phyloP scores from a whole-genome alignment of 495 filamentous ascomycete species.

The Neurospora sublineolata region DNA sequence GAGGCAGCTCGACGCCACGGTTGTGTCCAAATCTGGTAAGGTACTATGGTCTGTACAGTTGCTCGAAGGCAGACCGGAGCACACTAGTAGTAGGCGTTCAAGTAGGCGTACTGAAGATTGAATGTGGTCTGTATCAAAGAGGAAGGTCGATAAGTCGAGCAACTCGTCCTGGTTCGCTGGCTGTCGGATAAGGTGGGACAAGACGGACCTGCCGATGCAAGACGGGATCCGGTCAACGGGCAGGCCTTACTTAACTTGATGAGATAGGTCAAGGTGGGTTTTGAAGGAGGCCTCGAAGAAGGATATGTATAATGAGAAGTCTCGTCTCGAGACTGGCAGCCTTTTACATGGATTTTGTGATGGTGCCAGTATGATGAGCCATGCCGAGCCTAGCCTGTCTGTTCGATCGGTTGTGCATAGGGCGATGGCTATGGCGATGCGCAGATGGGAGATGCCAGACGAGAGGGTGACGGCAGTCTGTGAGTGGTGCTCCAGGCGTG shows the following conservation, averaged over 20 bases:
- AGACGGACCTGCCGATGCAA: not conserved
- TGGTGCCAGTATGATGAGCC: not conserved
- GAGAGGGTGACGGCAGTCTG: not conserved
- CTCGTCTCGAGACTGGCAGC: not conserved
- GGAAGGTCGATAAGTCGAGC: not conserved
- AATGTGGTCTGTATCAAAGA: not conserved
- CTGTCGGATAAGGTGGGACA: not conserved
- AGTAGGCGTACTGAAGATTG: not conserved
- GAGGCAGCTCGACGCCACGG: not conserved
- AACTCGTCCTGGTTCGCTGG: not conserved
- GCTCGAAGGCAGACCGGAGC: not conserved
- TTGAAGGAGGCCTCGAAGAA: not conserved
- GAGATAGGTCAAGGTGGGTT: not conserved
- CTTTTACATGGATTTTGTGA: not conserved
- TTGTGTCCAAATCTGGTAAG: not conserved
- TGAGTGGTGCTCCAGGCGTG: not conserved
- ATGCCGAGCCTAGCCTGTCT: not conserved
- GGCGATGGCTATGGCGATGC: not conserved
- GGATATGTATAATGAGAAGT: not conserved
- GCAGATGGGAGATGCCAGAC: not conserved
- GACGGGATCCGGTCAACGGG: not conserved
- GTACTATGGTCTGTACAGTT: not conserved
- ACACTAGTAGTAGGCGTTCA: not conserved
- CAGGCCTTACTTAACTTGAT: not conserved
- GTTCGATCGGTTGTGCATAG: not conserved